These are phyloP conservation scores for Grosmannia penicillata DNA, from an alignment of 2,329 filamentous ascomycete genomes.

Conservation along the genomic window DNA sequence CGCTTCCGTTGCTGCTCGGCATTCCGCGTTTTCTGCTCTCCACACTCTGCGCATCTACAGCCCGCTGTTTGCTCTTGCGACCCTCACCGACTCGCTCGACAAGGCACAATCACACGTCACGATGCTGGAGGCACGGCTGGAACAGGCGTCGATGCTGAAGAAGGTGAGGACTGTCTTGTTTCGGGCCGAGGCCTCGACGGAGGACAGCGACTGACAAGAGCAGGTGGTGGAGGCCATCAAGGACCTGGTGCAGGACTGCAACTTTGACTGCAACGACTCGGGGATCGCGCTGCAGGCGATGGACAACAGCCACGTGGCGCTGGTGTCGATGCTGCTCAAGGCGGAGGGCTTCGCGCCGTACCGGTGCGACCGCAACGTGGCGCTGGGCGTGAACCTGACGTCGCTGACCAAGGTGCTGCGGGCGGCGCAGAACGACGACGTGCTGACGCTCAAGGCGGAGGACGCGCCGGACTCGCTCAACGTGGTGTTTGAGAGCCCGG, in stretches of 20 bases:
- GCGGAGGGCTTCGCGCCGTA: constrained; percentile 88
- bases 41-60: no score
- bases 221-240: constrained; percentile 98
- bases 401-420: constrained; percentile 96
- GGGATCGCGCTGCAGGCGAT: constrained; percentile 97
- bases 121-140: constrained; percentile 94
- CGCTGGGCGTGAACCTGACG: constrained; percentile 89
- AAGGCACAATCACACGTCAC: constrained; percentile 17
- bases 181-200: background rate
- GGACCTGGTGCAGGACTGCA: constrained; percentile 98
- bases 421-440: constrained; percentile 84
- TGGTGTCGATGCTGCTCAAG: constrained; percentile 98
- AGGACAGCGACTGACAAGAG: background rate
- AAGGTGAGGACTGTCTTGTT: constrained; percentile 45
- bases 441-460: constrained; percentile 92
- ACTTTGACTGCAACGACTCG: constrained; percentile 99
- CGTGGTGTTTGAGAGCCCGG: constrained; percentile 82
- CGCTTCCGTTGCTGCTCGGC: no score
- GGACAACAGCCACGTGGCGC: constrained; percentile 99
- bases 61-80: no score
- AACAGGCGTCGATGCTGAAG: constrained; percentile 88
- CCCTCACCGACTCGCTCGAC: background rate
- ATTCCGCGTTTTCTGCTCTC: background rate
- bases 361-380: constrained; percentile 98
- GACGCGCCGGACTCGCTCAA: constrained; percentile 93